Base-by-base conservation (phyloP, 75 land plant species). In the Larix kaempferi region DNA sequence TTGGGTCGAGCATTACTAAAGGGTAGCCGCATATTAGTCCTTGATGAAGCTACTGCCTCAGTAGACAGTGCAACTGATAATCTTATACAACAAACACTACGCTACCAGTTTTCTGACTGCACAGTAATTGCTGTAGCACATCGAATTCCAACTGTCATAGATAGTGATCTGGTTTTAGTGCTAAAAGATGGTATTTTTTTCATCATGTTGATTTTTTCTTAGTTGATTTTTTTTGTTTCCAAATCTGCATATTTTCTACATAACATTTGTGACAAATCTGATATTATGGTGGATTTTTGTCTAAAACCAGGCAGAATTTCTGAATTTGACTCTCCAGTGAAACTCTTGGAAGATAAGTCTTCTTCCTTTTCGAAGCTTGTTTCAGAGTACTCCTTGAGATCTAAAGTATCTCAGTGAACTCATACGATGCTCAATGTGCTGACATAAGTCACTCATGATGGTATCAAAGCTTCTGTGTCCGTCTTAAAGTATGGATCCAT, bases 301-400 rank as follows among this genome's bases (percentile, higher is more conserved):
- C 56, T 67, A 19, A 17, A 64, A 76, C 63, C 95, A 96, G 99
- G 99, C 76, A 83, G 87, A 78, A 84, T 94, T 56, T 91, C 94
- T 61, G 99, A 96, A 79, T 94, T 84, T 84, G 93, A 96, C 65
- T 86, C 81, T 21, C 99, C 99, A 21, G 21, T 56, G 55, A 80
- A 84, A 56, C 84, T 96, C 52, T 77, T 96, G 74, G 95, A 94
- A 74, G 89, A 96, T 67, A 89, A 88, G 69, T 83, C 90, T 25
- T 94, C 99, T 23, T 85, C 93, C 80, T 96, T 96, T 73, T 67
- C 84, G 12, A 94, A 89, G 80, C 88, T 96, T 37, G 99, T 96
- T 11, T 77, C 94, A 7, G 99, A 96, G 82, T 96, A 96, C 65
- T 87, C 93, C 3, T 75, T 84, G 77, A 84, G 96, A 69, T 91